Base-by-base conservation (phyloP, 2,329 filamentous ascomycete genomes). In the Ceratocystiopsis sp. region DNA sequence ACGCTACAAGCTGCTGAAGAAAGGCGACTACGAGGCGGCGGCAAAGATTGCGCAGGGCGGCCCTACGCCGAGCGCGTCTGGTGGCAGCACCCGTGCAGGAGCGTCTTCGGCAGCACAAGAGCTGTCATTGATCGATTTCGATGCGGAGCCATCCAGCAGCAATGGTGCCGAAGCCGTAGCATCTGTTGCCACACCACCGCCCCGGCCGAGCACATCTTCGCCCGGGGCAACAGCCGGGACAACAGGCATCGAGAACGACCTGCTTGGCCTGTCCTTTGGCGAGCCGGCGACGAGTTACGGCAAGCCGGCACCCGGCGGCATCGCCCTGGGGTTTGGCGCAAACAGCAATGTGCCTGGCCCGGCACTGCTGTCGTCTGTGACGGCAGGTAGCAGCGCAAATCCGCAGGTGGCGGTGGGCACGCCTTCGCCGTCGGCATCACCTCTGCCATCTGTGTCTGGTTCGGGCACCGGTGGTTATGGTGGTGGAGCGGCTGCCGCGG, bases 1-100 rank as follows among this genome's bases (percentile, higher is more conserved):
- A 62, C 71, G 91, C 50, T 98, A 96, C 61, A 93, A 85, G 68
- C 66, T 96, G 44, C 78, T 96, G 61, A 98, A 94, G 68, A 93
- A 91, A 65, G 91, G 91, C 18, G 87, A 98, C 55, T 60, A 93
- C 38, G 84, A 87, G 51, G 85, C 68, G 12, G 85, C 91, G 15
- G 76, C 80, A 50, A 84, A 78, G 58, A 82, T 96, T 51, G 84
- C 85, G 8, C 79, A 83, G 55, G 85, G 87, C 25, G 87, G 81
- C 14, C 69, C 67, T 8, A 48, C 60, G 19, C 51, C 57, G 14
- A 38, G 32, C 21, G 19, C 53, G 4, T 33, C 46, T 12, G 77
- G 74, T 19, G 79, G 73, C 47, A 75, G 76, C 46, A 29, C 7
- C 25, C 25, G 25, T 4, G 25, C 25, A 29, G 19, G 19, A 21